phyloP scores from a whole-genome alignment of 768 basidiomycete genomes.

The Lactarius hatsudake region DNA sequence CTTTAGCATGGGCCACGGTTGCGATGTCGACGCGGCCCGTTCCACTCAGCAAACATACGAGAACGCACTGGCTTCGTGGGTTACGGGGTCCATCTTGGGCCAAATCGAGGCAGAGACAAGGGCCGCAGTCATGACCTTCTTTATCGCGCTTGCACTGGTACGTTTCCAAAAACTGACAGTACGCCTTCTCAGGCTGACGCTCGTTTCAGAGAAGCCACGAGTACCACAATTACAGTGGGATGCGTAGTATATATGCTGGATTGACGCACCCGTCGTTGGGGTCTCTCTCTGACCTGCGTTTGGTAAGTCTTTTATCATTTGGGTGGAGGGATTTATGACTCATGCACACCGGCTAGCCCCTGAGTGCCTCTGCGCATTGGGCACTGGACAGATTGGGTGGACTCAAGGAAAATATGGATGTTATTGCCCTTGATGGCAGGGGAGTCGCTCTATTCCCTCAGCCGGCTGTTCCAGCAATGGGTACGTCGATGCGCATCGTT shows the following conservation, averaged over 20 bases:
- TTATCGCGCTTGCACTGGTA: slow-evolving; percentile 19
- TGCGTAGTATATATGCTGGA: slow-evolving; percentile 36
- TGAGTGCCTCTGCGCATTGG: slow-evolving; percentile 5
- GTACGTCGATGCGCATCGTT: neutral
- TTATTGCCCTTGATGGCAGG: neutral
- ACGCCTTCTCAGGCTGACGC: neutral
- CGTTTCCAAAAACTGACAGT: neutral
- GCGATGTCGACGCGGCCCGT: slow-evolving; percentile 8
- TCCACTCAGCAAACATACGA: slow-evolving; percentile 22
- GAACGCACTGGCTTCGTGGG: slow-evolving; percentile 17
- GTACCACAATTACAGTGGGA: slow-evolving; percentile 32
- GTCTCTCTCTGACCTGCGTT: neutral
- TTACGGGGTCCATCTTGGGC: slow-evolving; percentile 10
- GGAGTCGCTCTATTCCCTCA: slow-evolving; percentile 1
- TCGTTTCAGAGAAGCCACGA: slow-evolving; percentile 18
- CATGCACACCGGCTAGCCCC: slow-evolving; percentile 2
- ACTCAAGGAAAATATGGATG: slow-evolving; percentile 13
- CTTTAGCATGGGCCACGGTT: slow-evolving; percentile 1
- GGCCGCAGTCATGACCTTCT: slow-evolving; percentile 17
- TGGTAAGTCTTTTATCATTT: slow-evolving; percentile 3
- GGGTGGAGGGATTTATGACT: neutral
- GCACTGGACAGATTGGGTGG: slow-evolving; percentile 6
- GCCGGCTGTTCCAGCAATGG: slow-evolving; percentile 16
- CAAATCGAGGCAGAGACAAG: slow-evolving; percentile 17
- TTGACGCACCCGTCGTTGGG: slow-evolving; percentile 17